Evolutionary conservation across 1,284 basidiomycete species (phyloP).

Genomic region (Tilletia indica): DNA sequence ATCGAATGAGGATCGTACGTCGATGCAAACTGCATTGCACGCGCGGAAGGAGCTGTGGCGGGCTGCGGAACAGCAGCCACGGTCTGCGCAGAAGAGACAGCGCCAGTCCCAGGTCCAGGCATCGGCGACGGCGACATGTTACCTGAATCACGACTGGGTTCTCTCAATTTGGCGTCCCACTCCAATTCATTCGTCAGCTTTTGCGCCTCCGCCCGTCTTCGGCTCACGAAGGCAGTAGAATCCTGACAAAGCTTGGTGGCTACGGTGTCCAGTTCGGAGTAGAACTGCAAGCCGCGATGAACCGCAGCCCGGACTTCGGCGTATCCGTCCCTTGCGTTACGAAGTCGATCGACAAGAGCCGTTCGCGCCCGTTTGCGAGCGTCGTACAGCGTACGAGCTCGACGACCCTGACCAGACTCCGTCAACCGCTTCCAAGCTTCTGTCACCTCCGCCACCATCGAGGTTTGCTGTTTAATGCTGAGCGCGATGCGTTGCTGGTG

Average conservation of each 20-base stretch:
- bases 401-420: constrained; percentile 71
- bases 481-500: constrained; percentile 78
- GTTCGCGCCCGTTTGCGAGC: constrained; percentile 68
- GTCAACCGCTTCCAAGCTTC: constrained; percentile 52
- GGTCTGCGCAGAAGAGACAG: background rate
- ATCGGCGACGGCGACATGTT: background rate
- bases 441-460: constrained; percentile 60
- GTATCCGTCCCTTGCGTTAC: constrained; percentile 74
- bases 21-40: background rate
- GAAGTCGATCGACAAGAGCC: constrained; percentile 71
- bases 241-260: constrained; percentile 66
- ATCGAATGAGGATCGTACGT: background rate
- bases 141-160: background rate
- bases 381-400: constrained; percentile 52
- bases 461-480: constrained; percentile 74
- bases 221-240: constrained; percentile 66
- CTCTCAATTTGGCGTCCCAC: constrained; percentile 65
- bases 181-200: constrained; percentile 70
- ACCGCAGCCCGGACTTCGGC: constrained; percentile 82
- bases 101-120: background rate
- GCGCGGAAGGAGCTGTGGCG: background rate
- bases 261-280: constrained; percentile 74
- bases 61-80: background rate
- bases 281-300: constrained; percentile 83
- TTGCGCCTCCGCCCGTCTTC: constrained; percentile 72